Evolutionary conservation across 345 rosid genomes (phyloP), one percentile per base, ranked within the genome.

Genomic region (Psidium friedrichsthalianum): DNA sequence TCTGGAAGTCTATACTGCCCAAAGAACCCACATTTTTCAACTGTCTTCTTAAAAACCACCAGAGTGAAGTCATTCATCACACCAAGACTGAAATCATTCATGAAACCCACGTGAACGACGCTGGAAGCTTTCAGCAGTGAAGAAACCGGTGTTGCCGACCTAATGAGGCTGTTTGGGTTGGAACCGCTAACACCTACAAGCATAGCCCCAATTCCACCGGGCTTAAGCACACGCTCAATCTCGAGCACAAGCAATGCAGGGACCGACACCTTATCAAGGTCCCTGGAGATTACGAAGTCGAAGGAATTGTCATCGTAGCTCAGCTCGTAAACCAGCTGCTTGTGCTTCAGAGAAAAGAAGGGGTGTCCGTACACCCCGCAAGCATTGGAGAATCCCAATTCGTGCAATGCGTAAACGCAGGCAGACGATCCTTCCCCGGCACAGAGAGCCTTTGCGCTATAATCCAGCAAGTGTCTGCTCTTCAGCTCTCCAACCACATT

Each of bases 171-270:
- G 87, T 92, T 90, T 0, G 94, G 90, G 81, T 90, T 92, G 40
- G 91, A 91, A 27, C 91, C 89, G 61, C 87, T 84, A 56, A 78
- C 87, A 36, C 92, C 88, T 9, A 94, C 92, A 84, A 97, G 98
- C 92, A 95, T 89, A 56, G 97, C 97, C 36, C 96, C 98, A 12
- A 90, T 88, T 78, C 98, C 99, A n/a, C 95, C 94, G 0, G 96
- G 98, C 76, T 69, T 91, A 84, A 95, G 93, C 42, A 97, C 88
- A 9, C 98, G 98, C 90, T 95, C 99, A 20, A 93, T 92, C 89
- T 95, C 98, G 20, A 94, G 93, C 89, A 97, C 96, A 20, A 95
- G 94, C 14, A 93, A 84, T 5, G 95, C 98, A 88, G 98, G 96
- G 85, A 93, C 96, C 16, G 94, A 87, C 64, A 93, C 91, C 61